Conservation (phyloP, 2,329 filamentous ascomycete species). For the Beauveria pseudobassiana region DNA sequence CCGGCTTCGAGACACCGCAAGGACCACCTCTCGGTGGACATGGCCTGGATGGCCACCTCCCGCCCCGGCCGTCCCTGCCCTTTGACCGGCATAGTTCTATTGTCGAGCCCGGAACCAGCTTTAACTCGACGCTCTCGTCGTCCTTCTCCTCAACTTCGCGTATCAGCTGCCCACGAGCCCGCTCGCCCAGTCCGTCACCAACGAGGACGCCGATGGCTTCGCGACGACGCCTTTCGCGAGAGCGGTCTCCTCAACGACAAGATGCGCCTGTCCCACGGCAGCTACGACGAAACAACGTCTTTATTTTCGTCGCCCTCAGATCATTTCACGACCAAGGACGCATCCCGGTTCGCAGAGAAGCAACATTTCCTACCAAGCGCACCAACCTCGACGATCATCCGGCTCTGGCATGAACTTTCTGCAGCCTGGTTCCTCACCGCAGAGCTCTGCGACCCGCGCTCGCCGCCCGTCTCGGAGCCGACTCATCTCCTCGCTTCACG, state of each 20-base stretch:
- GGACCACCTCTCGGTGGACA: slow-evolving; percentile 15
- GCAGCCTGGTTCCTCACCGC: slow-evolving; percentile 36
- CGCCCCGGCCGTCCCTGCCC: slow-evolving; percentile 42
- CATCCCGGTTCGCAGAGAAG: slow-evolving; percentile 47
- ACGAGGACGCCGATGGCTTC: slow-evolving; percentile 57
- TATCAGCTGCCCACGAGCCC: slow-evolving; percentile 89
- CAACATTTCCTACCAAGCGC: slow-evolving; percentile 61
- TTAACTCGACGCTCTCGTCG: slow-evolving; percentile 50
- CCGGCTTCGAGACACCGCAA: slow-evolving; percentile 15
- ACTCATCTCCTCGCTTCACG: slow-evolving; percentile 72
- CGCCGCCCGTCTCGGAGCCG: slow-evolving; percentile 68
- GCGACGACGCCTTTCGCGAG: slow-evolving; percentile 44
- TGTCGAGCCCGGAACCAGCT: slow-evolving; percentile 28
- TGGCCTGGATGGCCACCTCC: slow-evolving; percentile 49
- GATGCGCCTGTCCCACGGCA: slow-evolving; percentile 49
- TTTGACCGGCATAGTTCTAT: slow-evolving; percentile 29
- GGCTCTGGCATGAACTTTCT: slow-evolving; percentile 45
- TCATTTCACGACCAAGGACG: slow-evolving; percentile 15
- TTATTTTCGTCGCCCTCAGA: slow-evolving; percentile 30
- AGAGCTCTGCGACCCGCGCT: slow-evolving; percentile 45
- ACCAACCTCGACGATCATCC: slow-evolving; percentile 70
- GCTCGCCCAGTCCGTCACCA: slow-evolving; percentile 80
- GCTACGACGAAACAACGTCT: slow-evolving; percentile 49
- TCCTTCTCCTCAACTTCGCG: slow-evolving; percentile 71
- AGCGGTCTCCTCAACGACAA: slow-evolving; percentile 39